Base-by-base conservation (phyloP, 495 filamentous ascomycete species). In the Penicillium canescens region DNA sequence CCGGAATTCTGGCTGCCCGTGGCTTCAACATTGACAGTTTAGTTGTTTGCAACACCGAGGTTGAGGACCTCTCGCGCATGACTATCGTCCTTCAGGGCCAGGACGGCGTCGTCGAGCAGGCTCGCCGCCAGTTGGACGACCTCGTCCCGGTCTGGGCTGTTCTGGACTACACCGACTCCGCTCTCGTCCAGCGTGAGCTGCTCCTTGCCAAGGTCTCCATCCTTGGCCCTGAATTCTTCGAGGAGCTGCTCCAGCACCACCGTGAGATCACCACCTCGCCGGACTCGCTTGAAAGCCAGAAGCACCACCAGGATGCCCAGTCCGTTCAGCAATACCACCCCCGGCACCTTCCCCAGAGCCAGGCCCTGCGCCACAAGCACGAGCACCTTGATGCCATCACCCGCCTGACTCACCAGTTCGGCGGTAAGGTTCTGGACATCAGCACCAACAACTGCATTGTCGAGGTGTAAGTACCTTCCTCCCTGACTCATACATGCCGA, bases 1-100 rank as follows among this genome's bases (percentile, higher is more conserved):
- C 94, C 9, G 94, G 94, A 48, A 98, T 98, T 66, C 82, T 98
- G 28, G 94, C 94, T 13, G 94, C 94, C 24, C 83, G 94, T 37
- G 94, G 94, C 52, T 98, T 98, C 86, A 98, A 98, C 78, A 98
- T 98, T 67, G 94, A 98, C 82, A 93, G 89, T 50, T 78, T 98
- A 51, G 94, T 98, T 43, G 94, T 98, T 36, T 98, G 94, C 78
- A 92, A 89, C 69, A 98, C 94, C 39, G 94, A 97, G 73, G 93
- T 98, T n/a, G 91, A 91, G 59, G 93, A 98, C 62, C 66, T 98
- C 26, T 96, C 91, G 18, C 92, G 94, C 61, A 98, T 98, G 94
- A 98, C 94, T 36, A 98, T 98, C 58, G 94, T 98, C 50, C 80
- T 98, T 38, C 88, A 89, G 52, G 94, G 94, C 35, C 93, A 96